Evolutionary conservation across 2,329 filamentous ascomycete genomes (phyloP), one percentile per base, ranked within the genome.

Genomic region (Cercospora canescens): DNA sequence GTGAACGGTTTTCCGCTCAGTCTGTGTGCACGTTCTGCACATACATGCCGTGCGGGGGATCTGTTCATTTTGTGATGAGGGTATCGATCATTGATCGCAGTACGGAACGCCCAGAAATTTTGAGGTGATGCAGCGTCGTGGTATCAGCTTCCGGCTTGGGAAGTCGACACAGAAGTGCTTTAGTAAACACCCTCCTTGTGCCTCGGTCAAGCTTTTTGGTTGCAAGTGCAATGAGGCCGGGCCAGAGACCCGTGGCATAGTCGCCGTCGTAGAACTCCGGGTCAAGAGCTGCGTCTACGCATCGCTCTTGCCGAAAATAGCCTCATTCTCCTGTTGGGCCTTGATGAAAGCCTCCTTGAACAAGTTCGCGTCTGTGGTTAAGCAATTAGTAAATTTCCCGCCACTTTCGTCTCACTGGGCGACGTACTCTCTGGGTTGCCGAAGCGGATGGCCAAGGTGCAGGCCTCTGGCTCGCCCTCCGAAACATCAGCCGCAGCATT

Each of bases 321-420:
- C 88, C 86, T 95, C 93, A 82, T 98, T 99, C 79, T 97, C 93
- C 84, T 94, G 89, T 85, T 97, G 94, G 62, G 95, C 94, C 86
- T 96, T 93, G 84, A 96, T 89, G 85, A 98, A 98, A 64, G 93
- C 90, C 72, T 98, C 94, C 87, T 97, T 98, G 89, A 99, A 98
- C 68, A 89, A 85, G 81, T 97, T 96, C 85, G 95, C 95, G 78
- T 98, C 93, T 97, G 70, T 18, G 59, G 26, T 32, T 67, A 1
- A 18, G 2, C 3, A 26, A 67, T 72, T 56, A 73, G 69, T 56
- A 50, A 41, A 34, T 8, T 61, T 37, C 26, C 2, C 35, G 3
- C 21, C 52, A 37, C 26, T 11, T 30, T 14, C 3, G 32, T 39
- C 37, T 30, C n/a, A 21, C 30, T 12, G 14, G 60, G 54, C 30